These are phyloP conservation scores for Fraxinus excelsior DNA, from an alignment of 257 asterid species.

Conservation along the genomic window DNA sequence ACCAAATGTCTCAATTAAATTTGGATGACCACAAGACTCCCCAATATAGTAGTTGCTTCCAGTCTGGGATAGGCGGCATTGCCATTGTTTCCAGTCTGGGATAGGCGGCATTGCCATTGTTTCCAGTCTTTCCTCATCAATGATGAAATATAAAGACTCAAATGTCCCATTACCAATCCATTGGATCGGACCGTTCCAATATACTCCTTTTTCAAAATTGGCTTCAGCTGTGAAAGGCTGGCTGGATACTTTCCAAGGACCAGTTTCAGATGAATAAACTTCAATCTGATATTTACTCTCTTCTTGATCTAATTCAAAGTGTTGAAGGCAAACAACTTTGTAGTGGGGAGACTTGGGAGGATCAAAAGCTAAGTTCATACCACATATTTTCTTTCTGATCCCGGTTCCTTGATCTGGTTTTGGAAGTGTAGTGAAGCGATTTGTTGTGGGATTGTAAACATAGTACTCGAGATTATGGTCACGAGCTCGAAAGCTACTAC, in stretches of 20 bases:
- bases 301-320: constrained; percentile 11
- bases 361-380: constrained; percentile 29
- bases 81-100: not conserved
- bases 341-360: constrained; percentile 29
- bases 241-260: constrained; percentile 31
- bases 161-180: constrained; percentile 25
- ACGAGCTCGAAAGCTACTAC: constrained; percentile 7
- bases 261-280: constrained; percentile 34
- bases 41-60: constrained; percentile 8
- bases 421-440: constrained; percentile 31
- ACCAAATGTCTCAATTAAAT: constrained; percentile 5
- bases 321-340: constrained; percentile 29
- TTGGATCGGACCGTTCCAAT: constrained; percentile 38
- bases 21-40: constrained; percentile 36
- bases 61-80: constrained; percentile 10
- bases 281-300: constrained; percentile 26
- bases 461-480: constrained; percentile 1
- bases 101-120: constrained; percentile 21
- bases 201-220: constrained; percentile 18
- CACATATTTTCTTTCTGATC: not conserved
- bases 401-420: constrained; percentile 12
- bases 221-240: constrained; percentile 23
- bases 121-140: constrained; percentile 21
- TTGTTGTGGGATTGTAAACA: constrained; percentile 35
- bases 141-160: constrained; percentile 30